Evolutionary conservation across 305 asterid genomes (phyloP).

Genomic region (Solanum hybrid): DNA sequence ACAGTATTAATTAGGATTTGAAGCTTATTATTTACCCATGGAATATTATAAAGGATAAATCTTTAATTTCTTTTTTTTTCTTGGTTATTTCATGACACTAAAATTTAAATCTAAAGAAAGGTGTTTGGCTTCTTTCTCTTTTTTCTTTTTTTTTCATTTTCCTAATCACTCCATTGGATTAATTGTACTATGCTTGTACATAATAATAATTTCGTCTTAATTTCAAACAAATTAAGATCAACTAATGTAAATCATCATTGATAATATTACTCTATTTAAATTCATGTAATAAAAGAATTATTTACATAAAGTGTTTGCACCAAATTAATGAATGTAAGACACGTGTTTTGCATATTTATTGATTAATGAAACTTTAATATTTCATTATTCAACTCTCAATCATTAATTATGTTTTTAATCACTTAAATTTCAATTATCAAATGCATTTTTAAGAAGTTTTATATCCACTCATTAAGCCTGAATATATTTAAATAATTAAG

Average conservation of each 20-base stretch:
- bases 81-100: background rate
- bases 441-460: background rate
- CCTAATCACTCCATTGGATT: background rate
- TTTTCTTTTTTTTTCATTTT: background rate
- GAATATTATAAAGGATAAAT: background rate
- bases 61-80: background rate
- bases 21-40: background rate
- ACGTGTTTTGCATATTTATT: background rate
- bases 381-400: background rate
- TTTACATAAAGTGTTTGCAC: background rate
- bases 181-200: background rate
- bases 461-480: background rate
- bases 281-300: background rate
- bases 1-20: background rate
- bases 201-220: background rate
- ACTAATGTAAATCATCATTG: background rate
- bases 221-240: background rate
- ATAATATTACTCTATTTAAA: background rate
- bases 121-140: background rate
- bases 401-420: background rate
- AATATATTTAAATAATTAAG: background rate
- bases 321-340: background rate
- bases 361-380: background rate
- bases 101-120: background rate
- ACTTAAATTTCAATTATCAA: background rate